Evolutionary conservation across 441 rosid genomes (phyloP).

Genomic region (Gossypium schwendimanii): DNA sequence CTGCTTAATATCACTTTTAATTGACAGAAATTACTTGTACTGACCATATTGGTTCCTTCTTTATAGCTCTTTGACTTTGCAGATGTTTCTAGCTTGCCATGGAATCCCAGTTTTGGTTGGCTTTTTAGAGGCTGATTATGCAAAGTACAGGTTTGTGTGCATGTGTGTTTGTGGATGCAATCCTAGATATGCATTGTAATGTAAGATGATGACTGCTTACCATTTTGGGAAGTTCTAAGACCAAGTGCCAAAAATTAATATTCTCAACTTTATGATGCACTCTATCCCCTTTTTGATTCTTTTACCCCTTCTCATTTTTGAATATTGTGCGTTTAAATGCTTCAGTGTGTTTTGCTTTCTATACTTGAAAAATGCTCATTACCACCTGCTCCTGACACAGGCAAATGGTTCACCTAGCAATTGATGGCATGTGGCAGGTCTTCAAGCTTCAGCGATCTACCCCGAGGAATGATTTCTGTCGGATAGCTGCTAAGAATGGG

Average conservation of each 20-base stretch:
- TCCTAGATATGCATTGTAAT: not conserved
- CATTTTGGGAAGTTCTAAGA: not conserved
- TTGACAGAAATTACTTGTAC: not conserved
- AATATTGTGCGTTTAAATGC: not conserved
- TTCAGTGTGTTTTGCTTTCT: not conserved
- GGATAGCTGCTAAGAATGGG: constrained; percentile 91
- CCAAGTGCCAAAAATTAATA: not conserved
- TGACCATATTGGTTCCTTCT: constrained; percentile 14
- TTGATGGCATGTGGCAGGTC: constrained; percentile 99
- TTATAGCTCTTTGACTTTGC: constrained; percentile 84
- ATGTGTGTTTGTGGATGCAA: not conserved
- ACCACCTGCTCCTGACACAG: constrained; percentile 42
- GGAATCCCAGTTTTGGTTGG: constrained; percentile 95
- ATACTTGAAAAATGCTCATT: constrained; percentile 20
- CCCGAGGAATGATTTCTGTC: constrained; percentile 88
- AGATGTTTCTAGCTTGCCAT: constrained; percentile 94
- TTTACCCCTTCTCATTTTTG: not conserved
- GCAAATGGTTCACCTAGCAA: constrained; percentile 99
- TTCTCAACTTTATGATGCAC: constrained; percentile 1
- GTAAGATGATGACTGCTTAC: not conserved
- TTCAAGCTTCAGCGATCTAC: constrained; percentile 94
- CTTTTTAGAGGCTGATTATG: constrained; percentile 94
- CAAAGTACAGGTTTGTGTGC: constrained; percentile 67
- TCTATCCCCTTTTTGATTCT: not conserved
- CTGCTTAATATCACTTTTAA: not conserved